Percentiles rank a stretch among this genome's conserved stretches.
Conservation (phyloP, 257 asterid genomes). For the Petrea volubilis region DNA sequence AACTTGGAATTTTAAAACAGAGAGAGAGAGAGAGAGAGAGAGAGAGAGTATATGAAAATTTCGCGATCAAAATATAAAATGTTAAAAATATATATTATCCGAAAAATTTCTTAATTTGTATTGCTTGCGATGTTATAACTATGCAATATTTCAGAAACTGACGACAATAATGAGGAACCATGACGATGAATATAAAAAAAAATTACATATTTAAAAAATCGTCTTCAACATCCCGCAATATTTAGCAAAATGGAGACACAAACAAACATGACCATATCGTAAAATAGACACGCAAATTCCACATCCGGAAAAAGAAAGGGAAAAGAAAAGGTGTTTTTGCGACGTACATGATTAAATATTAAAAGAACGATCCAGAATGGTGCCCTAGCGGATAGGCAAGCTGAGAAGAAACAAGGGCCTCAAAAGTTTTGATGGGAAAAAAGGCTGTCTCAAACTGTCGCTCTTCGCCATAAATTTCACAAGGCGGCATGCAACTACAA, state of each 20-base stretch:
- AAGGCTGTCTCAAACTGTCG: too few relatives aligned
- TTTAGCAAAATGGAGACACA: background rate
- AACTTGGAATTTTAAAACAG: too few relatives aligned
- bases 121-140: too few relatives aligned
- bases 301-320: slow-evolving; percentile 18
- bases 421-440: slow-evolving; percentile 8
- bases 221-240: background rate
- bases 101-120: too few relatives aligned
- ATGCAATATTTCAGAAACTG: too few relatives aligned
- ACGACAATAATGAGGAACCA: slow-evolving; percentile 23
- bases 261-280: background rate
- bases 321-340: background rate
- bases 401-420: slow-evolving; percentile 37
- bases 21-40: too few relatives aligned
- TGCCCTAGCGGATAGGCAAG: slow-evolving; percentile 58
- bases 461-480: too few relatives aligned
- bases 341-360: background rate
- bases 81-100: too few relatives aligned
- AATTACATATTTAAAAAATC: background rate
- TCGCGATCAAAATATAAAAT: too few relatives aligned
- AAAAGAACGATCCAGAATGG: slow-evolving; percentile 31
- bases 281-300: background rate
- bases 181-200: slow-evolving; percentile 18
- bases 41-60: too few relatives aligned
- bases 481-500: too few relatives aligned